phyloP scores from a whole-genome alignment of 2,329 filamentous ascomycete genomes.

The Thelonectria rubi region DNA sequence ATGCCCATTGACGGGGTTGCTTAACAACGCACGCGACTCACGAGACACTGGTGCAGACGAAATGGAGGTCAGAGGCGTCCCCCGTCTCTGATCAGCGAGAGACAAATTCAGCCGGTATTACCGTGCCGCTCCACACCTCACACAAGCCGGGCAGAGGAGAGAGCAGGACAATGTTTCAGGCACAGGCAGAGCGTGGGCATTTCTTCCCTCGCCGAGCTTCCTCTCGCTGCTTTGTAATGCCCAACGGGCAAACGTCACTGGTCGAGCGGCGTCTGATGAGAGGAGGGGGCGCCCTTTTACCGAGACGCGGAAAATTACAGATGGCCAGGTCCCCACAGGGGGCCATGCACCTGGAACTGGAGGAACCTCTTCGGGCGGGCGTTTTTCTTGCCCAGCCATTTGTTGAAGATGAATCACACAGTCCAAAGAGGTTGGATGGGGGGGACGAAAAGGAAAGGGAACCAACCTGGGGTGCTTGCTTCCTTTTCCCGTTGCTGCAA shows the following conservation, averaged over 20 bases:
- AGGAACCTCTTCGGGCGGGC: slow-evolving; percentile 10
- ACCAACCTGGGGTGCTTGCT: neutral
- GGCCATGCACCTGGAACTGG: neutral
- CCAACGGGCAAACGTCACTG: slow-evolving; percentile 9
- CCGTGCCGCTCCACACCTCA: slow-evolving; percentile 13
- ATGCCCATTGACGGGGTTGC: too few species aligned
- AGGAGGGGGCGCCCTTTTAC: slow-evolving; percentile 4
- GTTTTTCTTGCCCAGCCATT: neutral
- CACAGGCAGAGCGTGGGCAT: slow-evolving; percentile 16
- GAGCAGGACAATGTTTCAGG: slow-evolving; percentile 18
- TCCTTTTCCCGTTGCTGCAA: slow-evolving; percentile 1
- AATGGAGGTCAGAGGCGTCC: too few species aligned
- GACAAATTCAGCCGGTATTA: too few species aligned
- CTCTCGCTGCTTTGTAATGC: slow-evolving; percentile 20
- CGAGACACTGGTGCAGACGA: too few species aligned
- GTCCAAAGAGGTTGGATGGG: slow-evolving; percentile 2
- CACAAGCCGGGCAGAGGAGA: neutral
- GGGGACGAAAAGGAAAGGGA: neutral
- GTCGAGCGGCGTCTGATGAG: slow-evolving; percentile 9
- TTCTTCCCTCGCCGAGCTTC: neutral
- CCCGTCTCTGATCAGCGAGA: too few species aligned
- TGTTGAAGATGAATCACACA: slow-evolving; percentile 10
- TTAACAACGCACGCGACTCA: too few species aligned
- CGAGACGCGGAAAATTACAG: slow-evolving; percentile 10
- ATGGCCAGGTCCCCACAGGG: neutral